Evolutionary conservation across 148 eudicot species (phyloP).

Genomic region (Cornus controversa): DNA sequence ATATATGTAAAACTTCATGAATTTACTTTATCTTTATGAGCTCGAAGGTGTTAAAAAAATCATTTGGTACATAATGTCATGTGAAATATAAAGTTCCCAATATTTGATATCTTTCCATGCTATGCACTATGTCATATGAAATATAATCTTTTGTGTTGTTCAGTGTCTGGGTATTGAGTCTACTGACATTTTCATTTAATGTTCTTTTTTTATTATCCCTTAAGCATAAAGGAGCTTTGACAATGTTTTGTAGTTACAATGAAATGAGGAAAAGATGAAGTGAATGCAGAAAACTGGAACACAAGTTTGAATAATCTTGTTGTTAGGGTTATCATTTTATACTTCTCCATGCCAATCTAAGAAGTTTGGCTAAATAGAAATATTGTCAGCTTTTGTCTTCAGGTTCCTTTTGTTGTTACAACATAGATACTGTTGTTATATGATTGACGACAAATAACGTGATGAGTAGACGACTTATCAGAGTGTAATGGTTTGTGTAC

Average conservation of each 20-base stretch:
- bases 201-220: neutral
- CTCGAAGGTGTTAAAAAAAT: neutral
- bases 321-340: no score
- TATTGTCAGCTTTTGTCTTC: neutral
- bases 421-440: neutral
- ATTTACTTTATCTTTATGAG: neutral
- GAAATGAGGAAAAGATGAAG: no score
- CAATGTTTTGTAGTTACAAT: neutral
- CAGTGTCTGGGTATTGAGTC: neutral
- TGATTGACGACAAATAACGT: neutral
- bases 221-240: neutral
- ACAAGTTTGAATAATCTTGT: no score
- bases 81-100: no score
- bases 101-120: neutral
- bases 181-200: neutral
- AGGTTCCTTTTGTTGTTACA: neutral
- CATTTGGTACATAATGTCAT: neutral
- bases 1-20: neutral
- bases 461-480: no score
- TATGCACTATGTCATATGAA: neutral
- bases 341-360: no score
- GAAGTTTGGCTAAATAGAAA: neutral
- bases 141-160: neutral
- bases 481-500: no score
- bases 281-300: neutral